Conservation (phyloP, 2,329 filamentous ascomycete genomes). For the Sporothrix variecibatus region DNA sequence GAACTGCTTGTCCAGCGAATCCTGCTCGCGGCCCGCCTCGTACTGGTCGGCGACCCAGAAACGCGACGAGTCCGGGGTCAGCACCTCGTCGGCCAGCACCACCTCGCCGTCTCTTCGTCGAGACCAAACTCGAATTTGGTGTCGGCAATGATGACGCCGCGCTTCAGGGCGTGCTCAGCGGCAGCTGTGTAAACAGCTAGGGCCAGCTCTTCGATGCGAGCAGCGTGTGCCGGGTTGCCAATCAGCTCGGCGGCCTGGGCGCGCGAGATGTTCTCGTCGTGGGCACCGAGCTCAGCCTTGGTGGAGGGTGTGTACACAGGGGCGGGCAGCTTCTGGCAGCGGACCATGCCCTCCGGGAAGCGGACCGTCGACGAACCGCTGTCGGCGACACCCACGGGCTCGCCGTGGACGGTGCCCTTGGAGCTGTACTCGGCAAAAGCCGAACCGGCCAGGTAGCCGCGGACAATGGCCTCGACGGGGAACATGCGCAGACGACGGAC, state of each 20-base stretch:
- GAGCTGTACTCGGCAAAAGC: slow-evolving; percentile 77
- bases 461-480: slow-evolving; percentile 81
- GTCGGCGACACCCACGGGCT: slow-evolving; percentile 49
- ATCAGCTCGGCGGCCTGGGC: slow-evolving; percentile 65
- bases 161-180: slow-evolving; percentile 62
- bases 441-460: slow-evolving; percentile 84
- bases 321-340: slow-evolving; percentile 68
- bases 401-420: slow-evolving; percentile 77
- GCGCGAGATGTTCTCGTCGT: slow-evolving; percentile 83
- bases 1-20: slow-evolving; percentile 87
- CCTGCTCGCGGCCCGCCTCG: slow-evolving; percentile 70
- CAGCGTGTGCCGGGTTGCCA: slow-evolving; percentile 63
- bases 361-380: slow-evolving; percentile 3
- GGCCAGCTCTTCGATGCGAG: slow-evolving; percentile 64
- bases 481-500: slow-evolving; percentile 74
- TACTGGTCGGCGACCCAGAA: slow-evolving; percentile 83
- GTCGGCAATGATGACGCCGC: slow-evolving; percentile 73
- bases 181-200: slow-evolving; percentile 65
- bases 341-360: slow-evolving; percentile 63
- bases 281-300: slow-evolving; percentile 76
- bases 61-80: slow-evolving; percentile 80
- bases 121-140: slow-evolving; percentile 67
- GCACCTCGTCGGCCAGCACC: slow-evolving; percentile 78
- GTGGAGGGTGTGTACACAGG: slow-evolving; percentile 78
- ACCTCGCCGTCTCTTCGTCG: slow-evolving; percentile 65